Conservation (phyloP, 192 early-diverging fungal genomes). For the Coemansia sp. region DNA sequence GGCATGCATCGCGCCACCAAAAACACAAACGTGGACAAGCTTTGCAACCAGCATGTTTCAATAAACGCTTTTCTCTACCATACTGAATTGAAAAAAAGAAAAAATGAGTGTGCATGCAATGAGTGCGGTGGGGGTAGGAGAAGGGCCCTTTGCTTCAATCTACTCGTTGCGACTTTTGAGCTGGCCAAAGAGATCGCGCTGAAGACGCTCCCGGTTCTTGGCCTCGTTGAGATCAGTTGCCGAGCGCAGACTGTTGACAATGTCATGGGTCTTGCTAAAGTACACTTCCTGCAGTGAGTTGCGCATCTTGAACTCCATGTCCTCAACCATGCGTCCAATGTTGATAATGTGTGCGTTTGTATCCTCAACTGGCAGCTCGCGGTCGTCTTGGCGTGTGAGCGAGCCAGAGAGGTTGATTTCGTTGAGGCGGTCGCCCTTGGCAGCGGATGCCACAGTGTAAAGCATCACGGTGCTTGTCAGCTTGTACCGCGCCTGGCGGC, state of each 20-base stretch:
- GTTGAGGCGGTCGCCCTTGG: slow-evolving; percentile 54
- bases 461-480: slow-evolving; percentile 97
- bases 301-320: slow-evolving; percentile 98
- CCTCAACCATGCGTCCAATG: slow-evolving; percentile 96
- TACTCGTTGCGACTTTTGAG: slow-evolving; percentile 60
- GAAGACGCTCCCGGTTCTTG: slow-evolving; percentile 75
- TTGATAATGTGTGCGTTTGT: slow-evolving; percentile 85
- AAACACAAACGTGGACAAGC: too few relatives aligned
- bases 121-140: not conserved
- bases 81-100: not conserved
- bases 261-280: slow-evolving; percentile 97
- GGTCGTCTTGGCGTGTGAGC: slow-evolving; percentile 91
- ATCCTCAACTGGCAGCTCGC: slow-evolving; percentile 76
- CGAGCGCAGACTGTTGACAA: slow-evolving; percentile 90
- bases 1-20: too few relatives aligned
- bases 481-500: slow-evolving; percentile 89
- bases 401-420: slow-evolving; percentile 88
- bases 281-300: slow-evolving; percentile 93
- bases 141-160: not conserved
- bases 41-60: not conserved
- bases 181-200: slow-evolving; percentile 76
- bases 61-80: not conserved
- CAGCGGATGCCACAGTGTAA: slow-evolving; percentile 74
- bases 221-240: slow-evolving; percentile 74
- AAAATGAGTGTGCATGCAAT: slow-evolving; percentile 4